Base-by-base conservation (phyloP, 23 red algal species). In the Cyanidioschyzon merolae region DNA sequence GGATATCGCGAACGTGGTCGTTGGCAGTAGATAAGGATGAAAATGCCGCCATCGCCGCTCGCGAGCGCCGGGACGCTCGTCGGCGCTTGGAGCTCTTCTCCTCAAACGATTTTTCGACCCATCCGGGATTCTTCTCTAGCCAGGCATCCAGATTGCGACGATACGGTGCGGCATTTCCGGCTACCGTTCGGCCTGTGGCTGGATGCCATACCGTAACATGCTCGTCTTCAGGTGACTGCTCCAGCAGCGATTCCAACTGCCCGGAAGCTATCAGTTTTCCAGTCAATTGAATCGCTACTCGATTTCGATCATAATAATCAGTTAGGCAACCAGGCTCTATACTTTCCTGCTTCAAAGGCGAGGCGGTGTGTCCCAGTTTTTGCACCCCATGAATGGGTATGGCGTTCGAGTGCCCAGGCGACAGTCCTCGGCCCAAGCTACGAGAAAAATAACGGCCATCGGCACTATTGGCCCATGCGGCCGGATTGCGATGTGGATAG, bases 121-220 rank as follows among this genome's bases (percentile, higher is more conserved):
- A 98, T 30, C 88, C 88, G 39, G 85, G 84, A 74, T 98, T 83
- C 50, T 79, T 83, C 24, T 50, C 31, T n/a, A 98, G 84, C 94
- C 94, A 98, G 0, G 74, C 34, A 32, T 75, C 37, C 25, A 98
- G 86, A 77, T 98, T 98, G 63, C 86, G 80, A 29, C 94, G 76
- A 77, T 98, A 98, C 39, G 94, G 94, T 2, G 94, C 94, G 30
- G 94, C 94, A 51, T 98, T 98, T 51, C 94, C 94, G 39, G 94
- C 94, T 18, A 98, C 88, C 18, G 94, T 98, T 68, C 91, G 90
- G 58, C 94, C 94, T 7, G 88, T 91, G 39, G 58, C 59, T 27
- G 94, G 94, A 37, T 98, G 79, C 94, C 94, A 98, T 58, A 98
- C 94, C 36, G 94, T 98, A 12, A 98, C 94, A 57, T 98, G 94